A percentile compares a stretch with the other conserved stretches of the same genome.
Evolutionary conservation across 768 basidiomycete species (phyloP).

Genomic region (Austroboletus eburneus): DNA sequence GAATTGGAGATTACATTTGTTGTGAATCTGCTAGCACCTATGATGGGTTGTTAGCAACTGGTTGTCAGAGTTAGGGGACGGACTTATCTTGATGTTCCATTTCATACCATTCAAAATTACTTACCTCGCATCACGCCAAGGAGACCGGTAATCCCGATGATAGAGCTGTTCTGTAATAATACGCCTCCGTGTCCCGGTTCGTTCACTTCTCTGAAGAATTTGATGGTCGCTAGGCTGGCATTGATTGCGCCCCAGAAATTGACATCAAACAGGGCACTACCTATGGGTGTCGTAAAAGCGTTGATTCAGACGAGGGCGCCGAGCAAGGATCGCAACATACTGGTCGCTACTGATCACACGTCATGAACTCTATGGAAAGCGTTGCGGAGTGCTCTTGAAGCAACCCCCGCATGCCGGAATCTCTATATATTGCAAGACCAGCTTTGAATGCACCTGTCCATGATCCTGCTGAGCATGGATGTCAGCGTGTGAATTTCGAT

Average conservation of each 20-base stretch:
- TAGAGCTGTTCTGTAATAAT: conserved; percentile 34
- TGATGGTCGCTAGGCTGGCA: conserved; percentile 24
- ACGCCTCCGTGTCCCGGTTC: conserved; percentile 31
- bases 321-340: conserved; percentile 38
- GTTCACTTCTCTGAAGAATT: conserved; percentile 34
- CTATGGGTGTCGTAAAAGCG: conserved; percentile 7
- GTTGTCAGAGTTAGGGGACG: no score
- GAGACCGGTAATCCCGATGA: conserved; percentile 23
- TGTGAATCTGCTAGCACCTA: conserved; percentile 15
- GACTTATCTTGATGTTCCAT: conserved; percentile 36
- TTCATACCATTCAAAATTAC: no score
- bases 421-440: conserved; percentile 62
- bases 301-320: background rate
- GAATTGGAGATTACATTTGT: background rate
- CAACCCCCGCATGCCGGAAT: conserved; percentile 71
- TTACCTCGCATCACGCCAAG: no score
- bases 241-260: conserved; percentile 28
- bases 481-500: conserved; percentile 13
- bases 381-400: conserved; percentile 97
- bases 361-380: conserved; percentile 93
- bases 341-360: conserved; percentile 83
- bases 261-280: conserved; percentile 19
- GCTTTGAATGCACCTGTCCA: conserved; percentile 85
- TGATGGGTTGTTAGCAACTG: no score
- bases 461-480: conserved; percentile 48